Evolutionary conservation across 225 moss, liverwort and hornwort genomes (phyloP), one percentile per base, ranked within the genome.

Genomic region (Asterella californica): DNA sequence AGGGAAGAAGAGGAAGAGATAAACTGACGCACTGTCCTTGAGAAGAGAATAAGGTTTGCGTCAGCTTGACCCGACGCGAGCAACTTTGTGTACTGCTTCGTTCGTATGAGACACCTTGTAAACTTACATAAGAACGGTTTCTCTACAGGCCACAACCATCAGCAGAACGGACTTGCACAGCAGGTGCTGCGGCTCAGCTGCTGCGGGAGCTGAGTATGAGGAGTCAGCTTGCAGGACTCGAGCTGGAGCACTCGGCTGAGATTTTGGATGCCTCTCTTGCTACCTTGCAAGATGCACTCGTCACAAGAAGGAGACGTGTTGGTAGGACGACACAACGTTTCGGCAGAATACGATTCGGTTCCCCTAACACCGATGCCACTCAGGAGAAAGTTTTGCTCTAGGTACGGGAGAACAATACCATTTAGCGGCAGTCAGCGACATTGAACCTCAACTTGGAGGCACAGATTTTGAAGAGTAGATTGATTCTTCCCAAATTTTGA

Each of bases 101-200:
- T 42, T 42, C 4, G 4, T 42, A 3, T 24, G 62, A 24, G 25
- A 62, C 4, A 62, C 62, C 10, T 2, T 30, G 32, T 36, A 17
- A 67, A 17, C 17, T 67, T 61, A 67, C 67, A 46, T 42, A 27
- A 71, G 71, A 47, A 47, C n/a, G n/a, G 36, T 73, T 68, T 79
- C 14, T 73, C 79, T 86, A 77, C 84, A 92, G 95, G 79, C 83
- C 87, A 36, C 87, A 91, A 83, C 86, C 89, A 76, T 93, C 87
- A 21, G 83, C 76, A 10, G 84, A 93, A 37, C 86, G 91, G 60
- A 85, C 93, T 24, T 86, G 86, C 81, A 99, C 99, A 77, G 95
- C 94, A 70, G 94, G 90, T 22, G 93, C 91, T 30, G 91, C 91
- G 38, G 88, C 83, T 22, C 93, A 91, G 70, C 57, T 92, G 59